Base-by-base conservation (phyloP, 768 basidiomycete species). In the Exidia glandulosa region DNA sequence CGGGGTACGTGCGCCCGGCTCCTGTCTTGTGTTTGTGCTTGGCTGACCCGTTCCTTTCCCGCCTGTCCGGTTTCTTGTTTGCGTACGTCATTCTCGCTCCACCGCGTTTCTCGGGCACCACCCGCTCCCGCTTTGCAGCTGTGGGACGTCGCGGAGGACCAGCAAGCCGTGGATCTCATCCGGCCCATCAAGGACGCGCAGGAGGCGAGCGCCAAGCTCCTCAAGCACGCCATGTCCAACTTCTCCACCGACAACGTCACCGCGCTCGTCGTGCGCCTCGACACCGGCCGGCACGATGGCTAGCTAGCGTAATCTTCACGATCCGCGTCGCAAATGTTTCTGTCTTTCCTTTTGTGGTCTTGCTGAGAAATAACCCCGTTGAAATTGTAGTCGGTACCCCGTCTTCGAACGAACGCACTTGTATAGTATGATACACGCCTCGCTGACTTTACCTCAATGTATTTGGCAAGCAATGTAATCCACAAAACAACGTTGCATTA, bases 231-330 rank as follows among this genome's bases (percentile, higher is more conserved):
- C 19, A 79, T 96, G 56, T 76, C 81, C 16, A 84, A 88, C 68
- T 94, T 92, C 73, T 94, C 94, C 16, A 89, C 88, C 45, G 96
- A 99, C 72, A 99, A 99, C 73, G 85, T 98, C 56, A 94, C 90
- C 34, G 88, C 92, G 31, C 71, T 97, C 59, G 90, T 97, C 58
- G 80, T 98, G 32, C 84, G 90, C 56, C 90, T 95, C 77, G 63
- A 67, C 36, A 27, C 19, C 25, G 36, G 56, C 6, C 13, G 12
- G 31, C 14, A 54, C n/a, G n/a, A n/a, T n/a, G n/a, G n/a, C n/a
- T n/a, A n/a, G n/a, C n/a, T n/a, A n/a, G n/a, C n/a, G n/a, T n/a
- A n/a, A n/a, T n/a, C n/a, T n/a, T n/a, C n/a, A n/a, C n/a, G n/a
- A n/a, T n/a, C n/a, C n/a, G n/a, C n/a, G n/a, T n/a, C n/a, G n/a